These are phyloP conservation scores for Naganishia sp. DNA, from an alignment of 1,284 basidiomycete species.

Conservation along the genomic window DNA sequence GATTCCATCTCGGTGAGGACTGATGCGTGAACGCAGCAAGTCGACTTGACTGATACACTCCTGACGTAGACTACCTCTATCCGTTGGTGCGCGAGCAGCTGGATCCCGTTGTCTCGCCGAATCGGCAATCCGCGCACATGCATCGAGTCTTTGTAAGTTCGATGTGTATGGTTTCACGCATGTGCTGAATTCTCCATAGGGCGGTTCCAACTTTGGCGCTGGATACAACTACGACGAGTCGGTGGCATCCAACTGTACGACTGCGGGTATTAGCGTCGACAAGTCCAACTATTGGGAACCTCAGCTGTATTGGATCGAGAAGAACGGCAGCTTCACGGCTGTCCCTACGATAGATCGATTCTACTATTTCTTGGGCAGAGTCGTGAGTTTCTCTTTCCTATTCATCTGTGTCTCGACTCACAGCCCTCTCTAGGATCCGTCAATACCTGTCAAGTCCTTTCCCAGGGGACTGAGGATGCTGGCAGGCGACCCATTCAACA, in stretches of 20 bases:
- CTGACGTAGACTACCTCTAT: slow-evolving; percentile 7
- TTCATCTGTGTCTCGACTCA: not conserved
- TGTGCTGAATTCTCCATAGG: not conserved
- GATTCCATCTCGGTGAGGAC: slow-evolving; percentile 22
- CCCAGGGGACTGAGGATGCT: slow-evolving; percentile 27
- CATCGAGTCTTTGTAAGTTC: slow-evolving; percentile 30
- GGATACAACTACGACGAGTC: slow-evolving; percentile 16
- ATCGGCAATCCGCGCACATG: slow-evolving; percentile 32
- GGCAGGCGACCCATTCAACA: slow-evolving; percentile 17
- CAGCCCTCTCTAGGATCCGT: not conserved
- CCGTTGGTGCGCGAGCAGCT: slow-evolving; percentile 31
- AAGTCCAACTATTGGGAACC: slow-evolving; percentile 29
- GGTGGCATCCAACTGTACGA: slow-evolving; percentile 11
- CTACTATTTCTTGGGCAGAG: slow-evolving; percentile 25
- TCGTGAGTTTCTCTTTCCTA: not conserved
- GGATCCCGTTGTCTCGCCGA: slow-evolving; percentile 35
- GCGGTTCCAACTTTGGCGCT: slow-evolving; percentile 29
- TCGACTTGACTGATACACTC: not conserved
- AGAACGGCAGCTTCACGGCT: slow-evolving; percentile 4
- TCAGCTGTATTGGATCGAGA: slow-evolving; percentile 26
- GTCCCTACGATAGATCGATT: slow-evolving; percentile 4
- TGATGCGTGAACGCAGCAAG: not conserved
- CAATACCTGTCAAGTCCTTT: slow-evolving; percentile 27
- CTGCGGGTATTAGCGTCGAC: slow-evolving; percentile 20
- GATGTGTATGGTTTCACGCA: not conserved